phyloP scores from a whole-genome alignment of 306 rosid genomes.

The Acacia melanoxylon region DNA sequence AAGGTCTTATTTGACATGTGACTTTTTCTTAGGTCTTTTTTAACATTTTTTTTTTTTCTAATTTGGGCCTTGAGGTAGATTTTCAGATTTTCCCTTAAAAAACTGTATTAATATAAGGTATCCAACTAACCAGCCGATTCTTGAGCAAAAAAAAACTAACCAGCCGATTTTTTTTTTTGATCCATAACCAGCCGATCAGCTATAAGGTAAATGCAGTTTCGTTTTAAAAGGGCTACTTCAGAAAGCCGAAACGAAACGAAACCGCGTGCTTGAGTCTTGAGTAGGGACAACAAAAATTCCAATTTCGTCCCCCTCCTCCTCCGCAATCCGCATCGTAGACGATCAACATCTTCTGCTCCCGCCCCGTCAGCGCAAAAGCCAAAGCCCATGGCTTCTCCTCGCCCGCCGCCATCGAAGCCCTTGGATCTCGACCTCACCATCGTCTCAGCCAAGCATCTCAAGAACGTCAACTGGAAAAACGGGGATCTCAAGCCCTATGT shows the following conservation, averaged over 20 bases:
- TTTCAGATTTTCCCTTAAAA: too few relatives aligned
- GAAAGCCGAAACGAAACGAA: not conserved
- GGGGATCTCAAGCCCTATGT: conserved; percentile 85
- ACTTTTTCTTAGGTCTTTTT: too few relatives aligned
- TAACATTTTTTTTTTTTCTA: too few relatives aligned
- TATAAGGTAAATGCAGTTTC: not conserved
- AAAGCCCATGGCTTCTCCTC: conserved; percentile 60
- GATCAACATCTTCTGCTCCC: not conserved
- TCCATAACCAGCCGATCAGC: too few relatives aligned
- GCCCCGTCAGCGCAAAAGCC: not conserved
- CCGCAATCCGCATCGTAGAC: not conserved
- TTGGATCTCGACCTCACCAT: conserved; percentile 77
- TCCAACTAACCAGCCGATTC: too few relatives aligned
- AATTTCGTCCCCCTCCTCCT: not conserved
- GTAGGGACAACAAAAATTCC: not conserved
- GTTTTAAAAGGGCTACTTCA: not conserved
- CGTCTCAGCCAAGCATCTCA: conserved; percentile 83
- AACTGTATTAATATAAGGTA: too few relatives aligned
- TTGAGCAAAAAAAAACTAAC: too few relatives aligned
- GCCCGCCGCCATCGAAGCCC: conserved; percentile 69
- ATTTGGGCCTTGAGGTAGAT: too few relatives aligned
- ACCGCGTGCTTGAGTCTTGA: not conserved
- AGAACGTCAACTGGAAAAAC: conserved; percentile 88
- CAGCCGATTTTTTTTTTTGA: too few relatives aligned
- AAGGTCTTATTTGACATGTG: too few relatives aligned